phyloP scores from a whole-genome alignment of 192 early-diverging fungal species.

The Backusella psychrophila region DNA sequence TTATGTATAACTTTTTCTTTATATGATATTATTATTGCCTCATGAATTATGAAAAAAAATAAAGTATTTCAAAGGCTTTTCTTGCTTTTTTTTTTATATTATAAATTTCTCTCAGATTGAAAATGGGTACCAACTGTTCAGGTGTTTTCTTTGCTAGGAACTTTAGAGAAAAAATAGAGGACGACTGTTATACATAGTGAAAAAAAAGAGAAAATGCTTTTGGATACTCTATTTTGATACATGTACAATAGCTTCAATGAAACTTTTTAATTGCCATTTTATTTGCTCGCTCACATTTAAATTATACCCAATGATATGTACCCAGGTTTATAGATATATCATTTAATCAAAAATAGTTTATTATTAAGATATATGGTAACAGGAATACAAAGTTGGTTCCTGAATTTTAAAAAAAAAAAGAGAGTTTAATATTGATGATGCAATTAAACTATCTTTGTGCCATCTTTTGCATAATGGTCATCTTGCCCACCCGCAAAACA shows the following conservation, averaged over 20 bases:
- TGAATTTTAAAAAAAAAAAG: not conserved
- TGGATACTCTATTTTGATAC: too few species aligned
- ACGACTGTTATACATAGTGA: not conserved
- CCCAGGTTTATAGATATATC: not conserved
- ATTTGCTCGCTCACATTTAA: not conserved
- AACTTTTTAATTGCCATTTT: not conserved
- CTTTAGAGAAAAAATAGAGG: not conserved
- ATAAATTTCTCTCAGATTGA: not conserved
- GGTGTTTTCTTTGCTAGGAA: not conserved
- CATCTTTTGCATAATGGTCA: too few species aligned
- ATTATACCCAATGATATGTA: not conserved
- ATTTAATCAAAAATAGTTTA: not conserved
- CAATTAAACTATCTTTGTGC: too few species aligned
- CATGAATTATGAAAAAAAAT: not conserved
- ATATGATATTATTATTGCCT: conserved; percentile 3
- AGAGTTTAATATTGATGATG: too few species aligned
- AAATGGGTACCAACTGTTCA: not conserved
- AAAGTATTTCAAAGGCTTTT: not conserved
- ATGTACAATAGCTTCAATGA: too few species aligned
- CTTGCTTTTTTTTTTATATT: not conserved
- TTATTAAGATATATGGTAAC: not conserved
- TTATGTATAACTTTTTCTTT: not conserved
- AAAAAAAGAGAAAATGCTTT: too few species aligned
- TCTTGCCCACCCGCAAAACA: not conserved
- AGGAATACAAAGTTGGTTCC: not conserved